Evolutionary conservation across 345 rosid genomes (phyloP), one percentile per base, ranked within the genome.

Genomic region (Eucalyptus regnans): DNA sequence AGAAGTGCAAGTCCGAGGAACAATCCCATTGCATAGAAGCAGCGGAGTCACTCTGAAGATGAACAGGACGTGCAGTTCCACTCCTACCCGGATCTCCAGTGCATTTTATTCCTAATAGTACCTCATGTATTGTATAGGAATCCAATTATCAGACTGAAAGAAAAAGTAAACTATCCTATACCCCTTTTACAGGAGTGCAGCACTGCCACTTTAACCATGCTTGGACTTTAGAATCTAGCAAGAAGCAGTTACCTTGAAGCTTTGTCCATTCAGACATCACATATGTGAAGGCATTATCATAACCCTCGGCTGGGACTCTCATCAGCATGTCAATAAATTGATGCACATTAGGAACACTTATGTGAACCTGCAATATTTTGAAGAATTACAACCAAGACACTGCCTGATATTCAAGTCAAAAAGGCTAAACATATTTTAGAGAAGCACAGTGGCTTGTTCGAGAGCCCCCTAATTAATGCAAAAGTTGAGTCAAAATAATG

Each of bases 191-290:
- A 76, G 8, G 7, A 76, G 83, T 3, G 15, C 83, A 76, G 83
- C 14, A 22, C 20, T 14, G 56, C 86, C 56, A 50, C 54, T 25
- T 85, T 85, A 86, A 54, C 46, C 37, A 49, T 29, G 54, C 62
- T 86, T 18, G 87, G 58, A 86, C 54, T 16, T 48, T 43, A 48
- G 62, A 86, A 86, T n/a, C 87, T 54, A 66, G 51, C 37, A 87
- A 87, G 88, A 58, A 87, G 50, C 62, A 90, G 86, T 93, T 91
- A 93, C 99, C 99, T 95, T 96, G 99, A 90, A 93, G 95, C 91
- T 93, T 95, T 85, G 95, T 95, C 99, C 99, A 97, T 92, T 97
- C 99, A 86, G 96, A 95, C 97, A 96, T 95, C 54, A 97, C 91
- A 92, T 95, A 97, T 31, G 89, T 90, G 87, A 97, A 94, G 48